phyloP scores from a whole-genome alignment of 2,329 filamentous ascomycete species.

The Ophiostoma sp. region DNA sequence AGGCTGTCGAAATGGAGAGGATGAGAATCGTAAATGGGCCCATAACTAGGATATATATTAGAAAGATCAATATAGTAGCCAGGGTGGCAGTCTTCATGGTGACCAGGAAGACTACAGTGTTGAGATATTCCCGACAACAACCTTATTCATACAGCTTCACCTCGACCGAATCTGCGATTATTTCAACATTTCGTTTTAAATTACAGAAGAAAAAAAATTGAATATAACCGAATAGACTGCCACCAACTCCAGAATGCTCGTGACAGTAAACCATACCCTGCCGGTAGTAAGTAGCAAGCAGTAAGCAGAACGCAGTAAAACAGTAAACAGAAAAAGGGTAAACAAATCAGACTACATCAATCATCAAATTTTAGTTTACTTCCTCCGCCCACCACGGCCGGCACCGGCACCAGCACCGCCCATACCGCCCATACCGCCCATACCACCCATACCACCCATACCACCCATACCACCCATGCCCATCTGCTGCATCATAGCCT shows the following conservation, averaged over 20 bases:
- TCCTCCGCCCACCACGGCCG: slow-evolving; percentile 26
- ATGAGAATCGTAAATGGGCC: neutral
- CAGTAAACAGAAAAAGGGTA: neutral
- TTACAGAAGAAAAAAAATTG: slow-evolving; percentile 2
- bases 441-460: slow-evolving; percentile 26
- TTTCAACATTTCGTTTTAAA: neutral
- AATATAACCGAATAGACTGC: neutral
- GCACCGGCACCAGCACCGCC: slow-evolving; percentile 13
- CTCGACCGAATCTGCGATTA: neutral
- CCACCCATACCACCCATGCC: slow-evolving; percentile 51
- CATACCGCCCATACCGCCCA: slow-evolving; percentile 26
- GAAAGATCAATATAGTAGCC: too few relatives aligned
- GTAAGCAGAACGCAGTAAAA: neutral
- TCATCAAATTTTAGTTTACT: slow-evolving; percentile 15
- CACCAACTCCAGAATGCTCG: slow-evolving; percentile 14
- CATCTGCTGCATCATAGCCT: slow-evolving; percentile 73
- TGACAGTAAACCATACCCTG: slow-evolving; percentile 10
- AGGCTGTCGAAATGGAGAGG: neutral
- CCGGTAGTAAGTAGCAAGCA: neutral
- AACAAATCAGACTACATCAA: neutral
- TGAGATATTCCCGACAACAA: too few relatives aligned
- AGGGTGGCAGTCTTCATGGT: too few relatives aligned
- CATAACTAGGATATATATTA: too few relatives aligned
- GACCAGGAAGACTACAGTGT: too few relatives aligned
- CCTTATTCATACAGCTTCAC: neutral